phyloP scores from a whole-genome alignment of 2,329 filamentous ascomycete genomes.

The Fusarium tupiense region DNA sequence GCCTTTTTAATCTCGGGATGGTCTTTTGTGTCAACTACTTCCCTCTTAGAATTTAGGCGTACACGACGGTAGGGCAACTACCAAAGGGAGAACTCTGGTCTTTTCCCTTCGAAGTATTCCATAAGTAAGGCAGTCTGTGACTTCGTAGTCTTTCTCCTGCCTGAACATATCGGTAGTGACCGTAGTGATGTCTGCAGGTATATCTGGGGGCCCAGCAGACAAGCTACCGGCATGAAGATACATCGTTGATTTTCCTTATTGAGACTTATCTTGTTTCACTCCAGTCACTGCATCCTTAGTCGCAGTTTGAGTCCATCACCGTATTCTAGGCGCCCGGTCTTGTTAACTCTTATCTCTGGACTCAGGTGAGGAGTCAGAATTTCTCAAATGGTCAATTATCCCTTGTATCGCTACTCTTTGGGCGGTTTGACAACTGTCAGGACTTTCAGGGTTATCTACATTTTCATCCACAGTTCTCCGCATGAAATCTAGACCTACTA shows the following conservation, averaged over 20 bases:
- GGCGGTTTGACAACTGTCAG: rapidly evolving
- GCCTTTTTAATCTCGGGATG: no score
- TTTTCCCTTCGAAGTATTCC: neutral
- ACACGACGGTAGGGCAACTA: neutral
- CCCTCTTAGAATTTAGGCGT: neutral
- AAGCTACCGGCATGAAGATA: rapidly evolving
- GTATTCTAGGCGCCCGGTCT: rapidly evolving
- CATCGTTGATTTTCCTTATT: neutral
- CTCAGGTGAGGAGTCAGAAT: rapidly evolving
- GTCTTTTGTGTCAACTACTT: neutral
- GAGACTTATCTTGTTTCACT: neutral
- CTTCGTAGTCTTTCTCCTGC: neutral
- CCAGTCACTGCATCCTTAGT: neutral
- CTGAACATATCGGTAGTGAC: neutral
- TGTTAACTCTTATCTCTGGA: neutral
- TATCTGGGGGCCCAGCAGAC: no score
- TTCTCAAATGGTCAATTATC: rapidly evolving
- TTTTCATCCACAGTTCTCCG: rapidly evolving
- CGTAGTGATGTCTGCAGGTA: no score
- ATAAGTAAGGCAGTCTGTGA: neutral
- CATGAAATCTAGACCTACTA: rapidly evolving
- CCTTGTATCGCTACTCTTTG: rapidly evolving
- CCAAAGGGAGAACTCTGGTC: rapidly evolving
- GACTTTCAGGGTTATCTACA: rapidly evolving
- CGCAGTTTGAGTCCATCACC: no score